Conservation (phyloP, 768 basidiomycete species). For the Suillus subalutaceus region DNA sequence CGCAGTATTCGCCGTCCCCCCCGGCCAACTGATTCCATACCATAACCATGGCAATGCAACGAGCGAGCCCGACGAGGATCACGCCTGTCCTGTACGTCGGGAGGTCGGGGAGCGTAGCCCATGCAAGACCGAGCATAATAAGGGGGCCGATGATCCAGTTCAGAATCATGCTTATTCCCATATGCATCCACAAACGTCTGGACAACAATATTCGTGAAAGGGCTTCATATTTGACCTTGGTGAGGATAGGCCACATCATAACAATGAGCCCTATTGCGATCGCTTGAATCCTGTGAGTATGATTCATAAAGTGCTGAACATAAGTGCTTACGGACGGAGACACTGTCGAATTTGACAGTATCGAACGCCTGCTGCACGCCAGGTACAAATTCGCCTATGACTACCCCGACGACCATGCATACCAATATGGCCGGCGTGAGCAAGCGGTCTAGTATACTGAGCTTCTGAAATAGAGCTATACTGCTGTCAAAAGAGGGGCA, state of each 20-base stretch:
- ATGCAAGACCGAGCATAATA: conserved; percentile 83
- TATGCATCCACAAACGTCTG: conserved; percentile 62
- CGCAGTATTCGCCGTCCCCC: conserved; percentile 74
- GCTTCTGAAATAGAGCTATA: conserved; percentile 41
- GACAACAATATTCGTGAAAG: conserved; percentile 61
- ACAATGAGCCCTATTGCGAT: conserved; percentile 80
- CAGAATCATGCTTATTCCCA: conserved; percentile 65
- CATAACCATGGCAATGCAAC: conserved; percentile 65
- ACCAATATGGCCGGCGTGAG: conserved; percentile 69
- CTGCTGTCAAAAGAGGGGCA: neutral
- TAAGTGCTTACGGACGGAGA: conserved; percentile 69
- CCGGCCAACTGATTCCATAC: conserved; percentile 80
- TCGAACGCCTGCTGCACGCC: conserved; percentile 64
- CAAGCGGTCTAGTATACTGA: conserved; percentile 59
- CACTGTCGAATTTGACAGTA: conserved; percentile 63
- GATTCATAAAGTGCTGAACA: neutral
- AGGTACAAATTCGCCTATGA: conserved; percentile 71
- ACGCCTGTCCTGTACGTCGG: conserved; percentile 77
- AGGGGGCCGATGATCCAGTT: conserved; percentile 86
- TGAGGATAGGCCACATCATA: conserved; percentile 88
- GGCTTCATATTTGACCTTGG: conserved; percentile 76
- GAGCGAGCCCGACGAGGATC: conserved; percentile 67
- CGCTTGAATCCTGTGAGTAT: conserved; percentile 43
- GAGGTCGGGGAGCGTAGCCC: conserved; percentile 83
- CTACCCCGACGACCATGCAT: conserved; percentile 74